Evolutionary conservation across 352 stramenopile species (phyloP).

Genomic region (Phytophthora colocasiae): DNA sequence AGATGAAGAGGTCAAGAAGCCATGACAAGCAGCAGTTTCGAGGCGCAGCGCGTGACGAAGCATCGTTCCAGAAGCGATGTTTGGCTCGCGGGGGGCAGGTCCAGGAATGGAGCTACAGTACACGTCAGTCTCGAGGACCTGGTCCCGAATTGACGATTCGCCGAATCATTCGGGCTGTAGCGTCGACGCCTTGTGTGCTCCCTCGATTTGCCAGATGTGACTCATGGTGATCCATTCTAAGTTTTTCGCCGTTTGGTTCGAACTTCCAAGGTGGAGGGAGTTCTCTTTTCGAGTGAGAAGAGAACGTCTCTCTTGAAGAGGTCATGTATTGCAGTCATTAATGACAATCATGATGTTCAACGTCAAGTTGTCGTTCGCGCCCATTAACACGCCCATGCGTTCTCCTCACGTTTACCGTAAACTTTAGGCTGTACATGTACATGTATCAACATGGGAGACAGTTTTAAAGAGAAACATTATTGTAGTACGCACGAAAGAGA

Average conservation of each 20-base stretch:
- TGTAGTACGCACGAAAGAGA: background rate
- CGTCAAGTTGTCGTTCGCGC: background rate
- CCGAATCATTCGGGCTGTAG: background rate
- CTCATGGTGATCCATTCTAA: too few relatives aligned
- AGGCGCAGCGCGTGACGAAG: slow-evolving; percentile 15
- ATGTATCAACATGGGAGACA: too few relatives aligned
- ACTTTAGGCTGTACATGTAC: too few relatives aligned
- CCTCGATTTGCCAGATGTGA: slow-evolving; percentile 9
- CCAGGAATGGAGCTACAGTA: slow-evolving; percentile 9
- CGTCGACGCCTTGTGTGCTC: slow-evolving; percentile 12
- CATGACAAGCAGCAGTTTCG: background rate
- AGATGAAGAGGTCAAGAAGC: background rate
- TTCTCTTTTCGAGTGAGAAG: too few relatives aligned
- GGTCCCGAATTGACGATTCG: slow-evolving; percentile 3
- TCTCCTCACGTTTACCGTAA: too few relatives aligned
- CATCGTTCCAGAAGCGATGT: slow-evolving; percentile 2
- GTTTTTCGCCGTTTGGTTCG: too few relatives aligned
- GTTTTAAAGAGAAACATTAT: too few relatives aligned
- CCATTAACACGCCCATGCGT: too few relatives aligned
- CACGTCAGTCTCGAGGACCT: too few relatives aligned
- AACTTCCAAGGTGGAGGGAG: too few relatives aligned
- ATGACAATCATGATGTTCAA: background rate
- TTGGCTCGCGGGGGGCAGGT: background rate
- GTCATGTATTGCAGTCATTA: too few relatives aligned
- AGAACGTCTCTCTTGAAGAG: too few relatives aligned